Conservation (phyloP, 345 rosid genomes). For the Cardamine chenopodiifolia region DNA sequence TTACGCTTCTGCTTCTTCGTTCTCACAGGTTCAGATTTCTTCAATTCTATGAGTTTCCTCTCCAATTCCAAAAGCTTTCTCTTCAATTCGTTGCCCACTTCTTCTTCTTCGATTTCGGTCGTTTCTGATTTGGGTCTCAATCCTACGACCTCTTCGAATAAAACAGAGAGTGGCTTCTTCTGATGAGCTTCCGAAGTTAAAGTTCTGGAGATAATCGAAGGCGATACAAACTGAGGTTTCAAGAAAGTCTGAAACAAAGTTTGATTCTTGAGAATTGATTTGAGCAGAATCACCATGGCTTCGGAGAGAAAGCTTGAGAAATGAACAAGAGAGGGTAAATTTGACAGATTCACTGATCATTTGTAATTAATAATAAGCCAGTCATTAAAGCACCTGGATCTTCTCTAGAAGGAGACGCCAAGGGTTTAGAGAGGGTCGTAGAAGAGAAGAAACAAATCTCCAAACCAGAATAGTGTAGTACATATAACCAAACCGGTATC, state of each 20-base stretch:
- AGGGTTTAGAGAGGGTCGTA: constrained; percentile 15
- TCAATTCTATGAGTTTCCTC: constrained; percentile 49
- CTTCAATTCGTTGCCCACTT: constrained; percentile 40
- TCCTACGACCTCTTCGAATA: constrained; percentile 63
- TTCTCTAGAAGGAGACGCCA: background rate
- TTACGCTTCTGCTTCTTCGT: constrained; percentile 20
- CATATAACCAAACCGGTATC: constrained; percentile 19
- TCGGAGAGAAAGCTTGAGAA: background rate
- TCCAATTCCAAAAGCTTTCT: constrained; percentile 50
- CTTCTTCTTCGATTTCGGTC: constrained; percentile 21
- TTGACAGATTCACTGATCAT: background rate
- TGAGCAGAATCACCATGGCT: constrained; percentile 42
- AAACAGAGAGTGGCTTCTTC: constrained; percentile 46
- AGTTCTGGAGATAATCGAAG: constrained; percentile 30
- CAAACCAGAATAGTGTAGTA: background rate
- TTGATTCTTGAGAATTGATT: constrained; percentile 37
- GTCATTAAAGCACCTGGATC: constrained; percentile 20
- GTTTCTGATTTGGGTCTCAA: constrained; percentile 46
- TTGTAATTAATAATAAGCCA: background rate
- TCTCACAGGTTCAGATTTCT: constrained; percentile 33
- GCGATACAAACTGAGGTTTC: constrained; percentile 12
- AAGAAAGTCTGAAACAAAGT: constrained; percentile 27
- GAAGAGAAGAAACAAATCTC: background rate
- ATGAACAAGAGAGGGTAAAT: background rate
- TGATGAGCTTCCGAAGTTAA: constrained; percentile 27